phyloP scores from a whole-genome alignment of 2,329 filamentous ascomycete genomes.

The Calonectria fujianensis region DNA sequence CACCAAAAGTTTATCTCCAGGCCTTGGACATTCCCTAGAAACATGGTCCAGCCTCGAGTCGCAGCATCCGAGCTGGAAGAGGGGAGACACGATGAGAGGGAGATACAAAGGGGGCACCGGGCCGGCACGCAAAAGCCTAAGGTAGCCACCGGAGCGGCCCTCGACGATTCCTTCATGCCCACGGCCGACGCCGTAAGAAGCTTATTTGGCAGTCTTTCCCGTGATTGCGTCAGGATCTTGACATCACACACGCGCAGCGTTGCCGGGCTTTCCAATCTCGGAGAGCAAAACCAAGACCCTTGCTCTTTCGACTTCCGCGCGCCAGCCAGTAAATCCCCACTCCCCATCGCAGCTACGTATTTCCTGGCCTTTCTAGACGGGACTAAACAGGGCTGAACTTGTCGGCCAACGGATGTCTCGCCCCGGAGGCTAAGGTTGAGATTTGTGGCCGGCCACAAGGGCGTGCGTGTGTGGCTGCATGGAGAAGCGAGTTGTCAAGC shows the following conservation, averaged over 20 bases:
- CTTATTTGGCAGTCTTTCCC: background rate
- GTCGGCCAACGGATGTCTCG: conserved; percentile 3
- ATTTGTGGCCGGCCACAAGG: conserved; percentile 1
- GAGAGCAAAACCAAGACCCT: background rate
- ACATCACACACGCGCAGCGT: background rate
- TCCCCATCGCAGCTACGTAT: background rate
- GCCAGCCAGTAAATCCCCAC: background rate
- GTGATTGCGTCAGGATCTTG: background rate
- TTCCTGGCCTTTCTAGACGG: background rate
- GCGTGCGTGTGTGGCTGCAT: background rate
- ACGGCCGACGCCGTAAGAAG: background rate
- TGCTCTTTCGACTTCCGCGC: background rate
- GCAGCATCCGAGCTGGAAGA: background rate
- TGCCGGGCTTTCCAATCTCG: background rate
- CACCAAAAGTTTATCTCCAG: conserved; percentile 4
- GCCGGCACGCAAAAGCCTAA: conserved; percentile 2
- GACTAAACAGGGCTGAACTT: background rate
- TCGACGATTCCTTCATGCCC: background rate
- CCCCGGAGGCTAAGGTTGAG: background rate
- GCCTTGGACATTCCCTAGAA: background rate
- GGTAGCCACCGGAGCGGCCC: conserved; percentile 9
- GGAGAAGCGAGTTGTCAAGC: background rate
- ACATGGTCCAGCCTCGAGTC: background rate
- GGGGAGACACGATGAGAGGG: background rate
- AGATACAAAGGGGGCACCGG: background rate